A percentile compares a stretch with the other conserved stretches of the same genome.
Conservation (phyloP, 371 early-diverging fungal species). For the Haplosporangium sp. region DNA sequence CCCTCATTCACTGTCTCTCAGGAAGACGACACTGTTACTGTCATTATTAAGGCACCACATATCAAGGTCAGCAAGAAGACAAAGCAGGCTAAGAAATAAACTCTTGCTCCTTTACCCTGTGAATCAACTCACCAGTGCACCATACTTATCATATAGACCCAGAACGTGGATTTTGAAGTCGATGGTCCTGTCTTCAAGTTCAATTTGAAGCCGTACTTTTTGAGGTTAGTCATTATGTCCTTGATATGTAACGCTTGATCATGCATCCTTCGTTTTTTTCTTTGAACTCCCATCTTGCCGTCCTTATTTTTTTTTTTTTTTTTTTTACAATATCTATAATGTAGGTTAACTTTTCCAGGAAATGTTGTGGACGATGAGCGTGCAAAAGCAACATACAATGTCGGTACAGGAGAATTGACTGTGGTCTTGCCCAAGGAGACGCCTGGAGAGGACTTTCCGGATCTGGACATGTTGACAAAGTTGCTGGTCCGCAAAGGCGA, state of each 20-base stretch:
- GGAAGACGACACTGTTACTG: slow-evolving; percentile 75
- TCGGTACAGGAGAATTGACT: slow-evolving; percentile 78
- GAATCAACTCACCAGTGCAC: background rate
- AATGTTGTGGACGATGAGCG: slow-evolving; percentile 88
- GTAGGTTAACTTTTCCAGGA: slow-evolving; percentile 85
- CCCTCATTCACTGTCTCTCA: slow-evolving; percentile 88
- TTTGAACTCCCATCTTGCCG: background rate
- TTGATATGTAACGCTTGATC: background rate
- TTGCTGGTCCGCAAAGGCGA: slow-evolving; percentile 77
- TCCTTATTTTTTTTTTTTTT: background rate
- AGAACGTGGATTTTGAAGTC: slow-evolving; percentile 85
- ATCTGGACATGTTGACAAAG: slow-evolving; percentile 89
- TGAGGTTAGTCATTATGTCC: slow-evolving; percentile 64
- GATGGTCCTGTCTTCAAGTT: slow-evolving; percentile 84
- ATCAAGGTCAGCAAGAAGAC: slow-evolving; percentile 65
- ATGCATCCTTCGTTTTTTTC: background rate
- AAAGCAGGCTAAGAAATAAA: background rate
- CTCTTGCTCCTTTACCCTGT: background rate
- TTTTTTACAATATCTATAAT: background rate
- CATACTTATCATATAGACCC: slow-evolving; percentile 63
- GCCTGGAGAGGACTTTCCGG: slow-evolving; percentile 82
- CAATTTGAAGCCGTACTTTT: slow-evolving; percentile 82
- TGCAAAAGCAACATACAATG: slow-evolving; percentile 84
- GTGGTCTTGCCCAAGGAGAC: slow-evolving; percentile 83
- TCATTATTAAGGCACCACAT: slow-evolving; percentile 85